Evolutionary conservation across 495 filamentous ascomycete genomes (phyloP).

Genomic region (Lophiostoma macrostomum): DNA sequence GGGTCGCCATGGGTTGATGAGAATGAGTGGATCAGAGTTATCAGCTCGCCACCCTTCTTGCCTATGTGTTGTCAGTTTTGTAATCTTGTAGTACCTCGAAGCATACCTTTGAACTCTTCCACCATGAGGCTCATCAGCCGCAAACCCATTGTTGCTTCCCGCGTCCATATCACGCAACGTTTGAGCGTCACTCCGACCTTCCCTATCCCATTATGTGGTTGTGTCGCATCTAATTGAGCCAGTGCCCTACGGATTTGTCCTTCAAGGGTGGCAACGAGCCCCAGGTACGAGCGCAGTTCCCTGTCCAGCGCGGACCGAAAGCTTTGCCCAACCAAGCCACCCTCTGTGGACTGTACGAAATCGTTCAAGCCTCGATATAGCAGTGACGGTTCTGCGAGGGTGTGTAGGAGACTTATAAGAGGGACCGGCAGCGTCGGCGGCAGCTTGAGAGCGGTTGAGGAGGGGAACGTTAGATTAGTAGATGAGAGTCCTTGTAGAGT

Average conservation of each 20-base stretch:
- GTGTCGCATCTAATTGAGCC: slow-evolving; percentile 61
- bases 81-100: neutral
- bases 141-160: slow-evolving; percentile 94
- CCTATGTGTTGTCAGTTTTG: slow-evolving; percentile 40
- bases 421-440: slow-evolving; percentile 78
- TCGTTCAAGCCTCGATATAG: slow-evolving; percentile 74
- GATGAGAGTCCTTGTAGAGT: slow-evolving; percentile 93
- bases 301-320: slow-evolving; percentile 81
- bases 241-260: slow-evolving; percentile 85
- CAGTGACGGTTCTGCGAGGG: slow-evolving; percentile 87
- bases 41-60: slow-evolving; percentile 88
- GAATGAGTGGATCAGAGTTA: slow-evolving; percentile 89
- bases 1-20: slow-evolving; percentile 93
- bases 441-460: slow-evolving; percentile 62
- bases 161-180: slow-evolving; percentile 93
- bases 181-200: slow-evolving; percentile 95
- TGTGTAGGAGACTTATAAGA: slow-evolving; percentile 81
- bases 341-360: slow-evolving; percentile 72
- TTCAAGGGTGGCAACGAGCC: slow-evolving; percentile 89
- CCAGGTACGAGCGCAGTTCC: slow-evolving; percentile 86
- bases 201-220: slow-evolving; percentile 63
- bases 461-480: slow-evolving; percentile 71
- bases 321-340: slow-evolving; percentile 83
- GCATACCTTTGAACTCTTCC: slow-evolving; percentile 75
- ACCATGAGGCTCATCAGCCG: slow-evolving; percentile 92